Evolutionary conservation across 108 stramenopile species (phyloP).

Genomic region (Cyclostephanos tholiformis): DNA sequence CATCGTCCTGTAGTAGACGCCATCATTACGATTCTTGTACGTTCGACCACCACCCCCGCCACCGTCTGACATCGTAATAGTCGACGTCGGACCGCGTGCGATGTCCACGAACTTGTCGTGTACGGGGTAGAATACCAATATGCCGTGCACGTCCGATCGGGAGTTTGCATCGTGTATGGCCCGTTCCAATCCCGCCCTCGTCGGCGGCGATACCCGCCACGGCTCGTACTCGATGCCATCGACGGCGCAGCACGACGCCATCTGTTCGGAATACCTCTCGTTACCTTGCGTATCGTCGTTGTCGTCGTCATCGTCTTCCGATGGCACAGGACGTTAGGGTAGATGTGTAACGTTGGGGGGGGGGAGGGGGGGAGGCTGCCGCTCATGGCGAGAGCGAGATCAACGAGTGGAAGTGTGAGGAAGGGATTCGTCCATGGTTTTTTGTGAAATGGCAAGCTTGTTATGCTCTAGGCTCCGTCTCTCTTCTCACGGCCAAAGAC

Average conservation of each 20-base stretch:
- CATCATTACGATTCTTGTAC: constrained; percentile 57
- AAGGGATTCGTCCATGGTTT: too few species aligned
- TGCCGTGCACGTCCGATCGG: constrained; percentile 83
- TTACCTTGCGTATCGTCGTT: constrained; percentile 19
- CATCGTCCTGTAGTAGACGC: constrained; percentile 78
- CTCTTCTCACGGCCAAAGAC: too few species aligned
- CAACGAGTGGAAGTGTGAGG: too few species aligned
- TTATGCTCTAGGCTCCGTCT: too few species aligned
- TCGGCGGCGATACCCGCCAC: constrained; percentile 55
- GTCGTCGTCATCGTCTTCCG: background rate
- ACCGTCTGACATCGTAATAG: constrained; percentile 4
- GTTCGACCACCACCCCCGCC: constrained; percentile 15
- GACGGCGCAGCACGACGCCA: constrained; percentile 63
- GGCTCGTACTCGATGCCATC: constrained; percentile 88
- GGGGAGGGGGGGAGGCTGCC: too few species aligned
- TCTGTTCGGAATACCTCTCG: constrained; percentile 83
- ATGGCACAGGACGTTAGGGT: too few species aligned
- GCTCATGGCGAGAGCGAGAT: too few species aligned
- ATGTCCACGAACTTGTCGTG: constrained; percentile 53
- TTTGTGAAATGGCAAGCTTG: too few species aligned
- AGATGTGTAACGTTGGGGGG: too few species aligned
- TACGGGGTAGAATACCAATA: constrained; percentile 95
- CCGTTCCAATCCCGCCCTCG: constrained; percentile 55
- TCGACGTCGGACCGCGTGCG: background rate
- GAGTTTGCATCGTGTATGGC: constrained; percentile 60